These are phyloP conservation scores for Stylonectria norvegica DNA, from an alignment of 2,329 filamentous ascomycete genomes.

Conservation along the genomic window DNA sequence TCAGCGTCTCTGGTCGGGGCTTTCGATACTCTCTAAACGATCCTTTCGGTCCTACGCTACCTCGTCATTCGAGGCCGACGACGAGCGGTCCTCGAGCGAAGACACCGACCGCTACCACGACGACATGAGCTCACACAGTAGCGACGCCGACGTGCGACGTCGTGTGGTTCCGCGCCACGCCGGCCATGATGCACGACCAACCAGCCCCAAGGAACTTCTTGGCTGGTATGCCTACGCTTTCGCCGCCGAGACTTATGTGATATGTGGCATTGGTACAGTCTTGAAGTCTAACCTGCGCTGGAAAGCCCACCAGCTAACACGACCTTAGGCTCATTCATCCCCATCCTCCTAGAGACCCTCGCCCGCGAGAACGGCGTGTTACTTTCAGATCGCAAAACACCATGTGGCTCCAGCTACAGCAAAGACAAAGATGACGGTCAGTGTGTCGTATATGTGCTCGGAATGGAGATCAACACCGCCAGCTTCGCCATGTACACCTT, in stretches of 20 bases:
- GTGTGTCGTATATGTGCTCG: slow-evolving; percentile 79
- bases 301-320: slow-evolving; percentile 6
- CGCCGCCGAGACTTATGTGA: slow-evolving; percentile 93
- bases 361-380: slow-evolving; percentile 89
- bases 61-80: slow-evolving; percentile 65
- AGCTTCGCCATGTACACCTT: slow-evolving; percentile 99
- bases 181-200: slow-evolving; percentile 85
- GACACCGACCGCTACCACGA: slow-evolving; percentile 20
- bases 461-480: slow-evolving; percentile 87
- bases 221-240: slow-evolving; percentile 98
- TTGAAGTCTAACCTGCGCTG: slow-evolving; percentile 1
- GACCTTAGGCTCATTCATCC: slow-evolving; percentile 78
- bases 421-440: slow-evolving; percentile 56
- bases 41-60: slow-evolving; percentile 55
- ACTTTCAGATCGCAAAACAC: slow-evolving; percentile 68
- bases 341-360: slow-evolving; percentile 89
- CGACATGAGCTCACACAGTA: slow-evolving; percentile 36
- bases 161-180: slow-evolving; percentile 55
- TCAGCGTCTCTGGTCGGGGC: slow-evolving; percentile 44
- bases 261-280: slow-evolving; percentile 69
- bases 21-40: slow-evolving; percentile 51
- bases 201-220: slow-evolving; percentile 78
- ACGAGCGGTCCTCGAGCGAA: slow-evolving; percentile 56
- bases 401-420: slow-evolving; percentile 66
- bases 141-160: slow-evolving; percentile 35